Base-by-base conservation (phyloP, 1,284 basidiomycete species). In the Pisolithus thermaeus region DNA sequence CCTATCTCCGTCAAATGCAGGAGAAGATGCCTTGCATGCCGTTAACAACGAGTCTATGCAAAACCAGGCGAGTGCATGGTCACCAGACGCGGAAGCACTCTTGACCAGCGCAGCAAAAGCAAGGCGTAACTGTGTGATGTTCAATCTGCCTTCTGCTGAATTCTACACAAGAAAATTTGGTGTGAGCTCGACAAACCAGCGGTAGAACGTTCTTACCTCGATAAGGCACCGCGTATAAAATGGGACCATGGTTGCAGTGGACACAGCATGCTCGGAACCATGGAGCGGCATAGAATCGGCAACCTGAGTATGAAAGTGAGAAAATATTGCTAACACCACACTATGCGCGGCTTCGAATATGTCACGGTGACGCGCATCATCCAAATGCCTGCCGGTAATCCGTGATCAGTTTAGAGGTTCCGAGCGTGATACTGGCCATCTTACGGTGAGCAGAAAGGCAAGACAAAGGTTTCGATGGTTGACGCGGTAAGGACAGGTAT, bases 311-410 rank as follows among this genome's bases (percentile, higher is more conserved):
- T 59, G 57, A 36, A 56, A 78, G 75, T 16, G 81, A 74, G 82
- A 77, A 59, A 89, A 82, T 22, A 87, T 73, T 3, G 86, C 74
- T 6, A 90, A 69, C 47, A 90, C 71, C 28, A 87, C 84, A 3
- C 87, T 89, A 63, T 90, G 87, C 4, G 85, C 78, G 0, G 84
- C 84, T 63, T 90, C 87, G 54, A 79, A 89, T 18, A 78, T 80
- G 55, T 87, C 84, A 32, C 85, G 79, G 53, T 85, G 70, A 14
- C 66, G 65, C n/a, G 78, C 56, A 54, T 83, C 74, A 46, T 70
- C 73, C 22, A 86, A 71, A 61, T 82, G 75, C 40, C 83, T 86
- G 57, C 30, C 20, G 37, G 46, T 44, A 32, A 36, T 9, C 47
- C 37, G 43, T 14, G 51, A 46, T 53, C 32, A 50, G n/a, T 40